A percentile compares a stretch with the other conserved stretches of the same genome.
phyloP scores from a whole-genome alignment of 176 grass and related monocot species.

The Triticum dicoccoides region DNA sequence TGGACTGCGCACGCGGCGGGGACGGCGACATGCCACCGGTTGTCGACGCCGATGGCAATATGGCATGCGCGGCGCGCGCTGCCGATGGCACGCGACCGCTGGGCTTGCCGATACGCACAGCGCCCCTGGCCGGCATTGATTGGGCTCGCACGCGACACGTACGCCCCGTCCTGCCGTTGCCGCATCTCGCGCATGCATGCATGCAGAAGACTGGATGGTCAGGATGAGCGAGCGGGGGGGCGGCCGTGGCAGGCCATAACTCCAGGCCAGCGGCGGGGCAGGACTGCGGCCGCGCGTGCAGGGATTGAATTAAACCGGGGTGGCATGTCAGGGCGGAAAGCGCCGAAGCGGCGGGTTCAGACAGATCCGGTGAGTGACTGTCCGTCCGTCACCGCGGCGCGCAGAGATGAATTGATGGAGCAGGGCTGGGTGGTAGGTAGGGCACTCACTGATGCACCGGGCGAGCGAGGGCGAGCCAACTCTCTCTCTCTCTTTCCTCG shows the following conservation, averaged over 20 bases:
- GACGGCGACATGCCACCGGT: background rate
- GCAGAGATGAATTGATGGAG: background rate
- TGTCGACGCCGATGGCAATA: background rate
- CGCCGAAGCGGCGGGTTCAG: background rate
- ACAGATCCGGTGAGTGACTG: background rate
- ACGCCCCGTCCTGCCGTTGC: background rate
- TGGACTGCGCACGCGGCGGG: background rate
- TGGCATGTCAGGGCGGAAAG: background rate
- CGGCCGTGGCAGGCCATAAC: constrained; percentile 22
- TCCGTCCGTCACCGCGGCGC: background rate
- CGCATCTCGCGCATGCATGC: background rate
- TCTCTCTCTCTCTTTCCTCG: background rate
- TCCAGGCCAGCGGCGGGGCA: background rate
- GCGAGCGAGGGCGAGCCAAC: background rate
- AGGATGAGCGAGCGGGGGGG: background rate
- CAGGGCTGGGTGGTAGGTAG: background rate
- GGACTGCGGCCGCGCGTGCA: background rate
- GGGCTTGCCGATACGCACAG: background rate
- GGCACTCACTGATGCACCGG: background rate
- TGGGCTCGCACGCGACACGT: background rate
- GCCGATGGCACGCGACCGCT: background rate
- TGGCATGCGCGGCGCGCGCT: background rate
- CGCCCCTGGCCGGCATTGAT: background rate
- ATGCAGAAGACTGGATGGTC: background rate
- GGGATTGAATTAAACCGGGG: background rate